These are phyloP conservation scores for Schwanniomyces sp. DNA, from an alignment of 805 yeast genomes.

Conservation along the genomic window DNA sequence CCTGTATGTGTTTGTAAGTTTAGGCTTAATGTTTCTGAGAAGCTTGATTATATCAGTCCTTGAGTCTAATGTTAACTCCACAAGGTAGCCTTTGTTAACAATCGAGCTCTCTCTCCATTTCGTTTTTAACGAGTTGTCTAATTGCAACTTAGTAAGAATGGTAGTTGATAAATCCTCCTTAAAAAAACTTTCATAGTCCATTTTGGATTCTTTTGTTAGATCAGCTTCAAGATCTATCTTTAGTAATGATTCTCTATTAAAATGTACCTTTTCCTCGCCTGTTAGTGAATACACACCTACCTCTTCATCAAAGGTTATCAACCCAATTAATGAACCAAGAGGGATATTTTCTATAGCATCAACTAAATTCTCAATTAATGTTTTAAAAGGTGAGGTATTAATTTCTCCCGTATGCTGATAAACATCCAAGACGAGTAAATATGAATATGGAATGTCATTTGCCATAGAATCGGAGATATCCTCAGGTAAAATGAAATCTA, in stretches of 20 bases:
- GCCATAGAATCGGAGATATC: constrained; percentile 17
- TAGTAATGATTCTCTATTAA: constrained; percentile 5
- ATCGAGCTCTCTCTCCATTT: constrained; percentile 11
- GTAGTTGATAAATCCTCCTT: background rate
- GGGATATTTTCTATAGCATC: constrained; percentile 14
- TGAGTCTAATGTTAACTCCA: constrained; percentile 7
- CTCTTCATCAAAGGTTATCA: constrained; percentile 28
- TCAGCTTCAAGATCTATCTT: constrained; percentile 3
- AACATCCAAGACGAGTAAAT: constrained; percentile 26
- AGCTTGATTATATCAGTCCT: constrained; percentile 7
- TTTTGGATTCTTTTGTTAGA: background rate
- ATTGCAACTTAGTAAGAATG: constrained; percentile 3
- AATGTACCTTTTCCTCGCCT: background rate
- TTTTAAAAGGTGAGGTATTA: constrained; percentile 12
- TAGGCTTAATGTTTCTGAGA: constrained; percentile 19
- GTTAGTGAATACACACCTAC: constrained; percentile 21
- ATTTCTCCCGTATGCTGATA: constrained; percentile 28
- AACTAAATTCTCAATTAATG: constrained; percentile 11
- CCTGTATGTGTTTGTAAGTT: constrained; percentile 22
- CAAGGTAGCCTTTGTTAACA: constrained; percentile 7
- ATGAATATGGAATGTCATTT: constrained; percentile 9
- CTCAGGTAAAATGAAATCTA: constrained; percentile 31
- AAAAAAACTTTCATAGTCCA: constrained; percentile 5
- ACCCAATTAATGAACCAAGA: constrained; percentile 15
- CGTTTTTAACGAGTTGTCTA: constrained; percentile 1